Evolutionary conservation across 2,329 filamentous ascomycete genomes (phyloP), one percentile per base, ranked within the genome.

Genomic region (Paraphoma chrysanthemicola): DNA sequence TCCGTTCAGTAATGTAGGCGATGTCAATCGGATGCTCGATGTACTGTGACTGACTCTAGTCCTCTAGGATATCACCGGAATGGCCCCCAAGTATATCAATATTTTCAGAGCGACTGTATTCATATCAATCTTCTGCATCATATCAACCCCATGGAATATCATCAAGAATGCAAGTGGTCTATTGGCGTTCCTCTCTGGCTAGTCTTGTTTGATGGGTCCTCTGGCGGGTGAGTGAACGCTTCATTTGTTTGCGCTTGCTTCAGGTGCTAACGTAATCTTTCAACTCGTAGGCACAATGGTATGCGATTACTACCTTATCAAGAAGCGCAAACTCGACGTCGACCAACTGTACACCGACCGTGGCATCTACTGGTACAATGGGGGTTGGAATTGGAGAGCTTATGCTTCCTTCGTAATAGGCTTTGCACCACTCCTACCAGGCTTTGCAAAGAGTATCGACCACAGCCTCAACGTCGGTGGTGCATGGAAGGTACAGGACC

Each of bases 391-490:
- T 51, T 76, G 72, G 71, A 67, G 73, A 43, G 72, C 73, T 5
- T 74, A 67, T 56, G 66, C 54, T 11, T 70, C 71, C 12, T 75
- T 75, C 49, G 39, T 71, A 23, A 57, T 66, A 12, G 73, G 69
- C 2, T 74, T 75, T 48, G 62, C 71, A 29, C 70, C 68, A 45
- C 69, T 78, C 52, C 56, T 79, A 33, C 73, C 77, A 4, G 71
- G 76, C 30, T 79, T 78, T 59, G 71, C 74, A 9, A 78, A 78
- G 60, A 75, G 70, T 29, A 79, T 80, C 54, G 55, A 76, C 3
- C 58, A 60, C 17, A 68, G 49, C 7, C 68, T 79, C 42, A 67
- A 79, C 48, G 73, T 79, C 49, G 74, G 76, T 23, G 77, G 75
- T 46, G 74, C 73, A 23, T 78, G 76, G 75, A 78, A 77, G 66